Base-by-base conservation (phyloP, 805 yeast genomes). In the Ogataea paraovalis region DNA sequence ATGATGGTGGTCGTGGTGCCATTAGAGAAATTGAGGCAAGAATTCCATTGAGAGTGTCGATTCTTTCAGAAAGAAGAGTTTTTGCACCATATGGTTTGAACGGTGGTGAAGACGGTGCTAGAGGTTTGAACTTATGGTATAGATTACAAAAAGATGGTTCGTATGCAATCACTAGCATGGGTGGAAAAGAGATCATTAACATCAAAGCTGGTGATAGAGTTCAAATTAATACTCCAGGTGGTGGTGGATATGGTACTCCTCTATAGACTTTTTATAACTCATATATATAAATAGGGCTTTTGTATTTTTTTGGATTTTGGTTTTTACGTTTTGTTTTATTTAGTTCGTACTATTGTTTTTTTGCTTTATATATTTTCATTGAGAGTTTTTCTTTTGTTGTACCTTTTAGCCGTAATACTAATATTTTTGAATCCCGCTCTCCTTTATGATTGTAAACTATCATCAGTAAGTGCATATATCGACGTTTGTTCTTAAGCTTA, bases 1-100 rank as follows among this genome's bases (percentile, higher is more conserved):
- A 69, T 57, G 55, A 53, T 39, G 80, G 80, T 41, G 80, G 80
- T 43, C 68, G 74, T 57, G 80, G 81, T 43, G 71, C 74, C 7
- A 59, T 72, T 16, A 64, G 80, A 54, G 75, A 72, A 42, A 69
- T 72, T 44, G 74, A 71, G 54, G 72, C 72, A 45, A 48, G 54
- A 18, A 50, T 53, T 16, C 59, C 60, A 13, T 28, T 55, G 41
- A 66, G 71, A 51, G 73, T 71, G 20, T 70, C 69, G 10, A 73
- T 70, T 56, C 62, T 64, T 34, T 72, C 71, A 67, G 77, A 73
- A 55, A 60, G 79, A 55, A 60, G 79, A 54, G 57, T 74, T 1
- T 57, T 71, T 41, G 67, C 76, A 3, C 79, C 79, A 4, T 73
- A 67, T 57, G 78, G 79, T 10, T 60, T 73, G 38, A 56, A 65